These are phyloP conservation scores for Ogataea populi-albae DNA, from an alignment of 805 yeast genomes.

Conservation along the genomic window DNA sequence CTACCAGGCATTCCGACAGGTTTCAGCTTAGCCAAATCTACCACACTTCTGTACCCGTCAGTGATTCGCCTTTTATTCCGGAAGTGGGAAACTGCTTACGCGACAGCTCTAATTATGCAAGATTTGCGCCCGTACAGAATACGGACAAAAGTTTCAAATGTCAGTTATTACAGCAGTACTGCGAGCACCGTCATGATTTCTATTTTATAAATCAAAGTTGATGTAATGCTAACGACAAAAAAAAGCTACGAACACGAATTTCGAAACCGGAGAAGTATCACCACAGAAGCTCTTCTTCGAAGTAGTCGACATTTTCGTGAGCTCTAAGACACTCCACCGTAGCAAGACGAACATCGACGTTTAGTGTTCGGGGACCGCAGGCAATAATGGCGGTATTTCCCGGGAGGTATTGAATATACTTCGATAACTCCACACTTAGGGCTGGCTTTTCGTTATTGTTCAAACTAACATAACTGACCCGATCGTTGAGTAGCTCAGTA, in stretches of 20 bases:
- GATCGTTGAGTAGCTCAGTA: constrained; percentile 16
- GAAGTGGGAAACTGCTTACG: too few relatives aligned
- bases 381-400: constrained; percentile 34
- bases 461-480: constrained; percentile 20
- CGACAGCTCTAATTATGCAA: too few relatives aligned
- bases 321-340: constrained; percentile 29
- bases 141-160: too few relatives aligned
- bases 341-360: constrained; percentile 33
- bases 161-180: too few relatives aligned
- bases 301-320: constrained; percentile 32
- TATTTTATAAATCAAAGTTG: too few relatives aligned
- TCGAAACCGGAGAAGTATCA: constrained; percentile 7
- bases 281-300: constrained; percentile 39
- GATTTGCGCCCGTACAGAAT: too few relatives aligned
- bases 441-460: constrained; percentile 27
- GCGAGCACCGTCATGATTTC: too few relatives aligned
- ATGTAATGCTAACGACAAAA: too few relatives aligned
- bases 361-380: constrained; percentile 36
- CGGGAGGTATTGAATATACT: constrained; percentile 15
- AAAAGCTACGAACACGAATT: not conserved
- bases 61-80: too few relatives aligned
- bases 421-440: constrained; percentile 21
- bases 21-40: constrained; percentile 47
- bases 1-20: constrained; percentile 57
- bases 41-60: constrained; percentile 34